Base-by-base conservation (phyloP, 805 yeast species). In the Metschnikowia santaceciliae region DNA sequence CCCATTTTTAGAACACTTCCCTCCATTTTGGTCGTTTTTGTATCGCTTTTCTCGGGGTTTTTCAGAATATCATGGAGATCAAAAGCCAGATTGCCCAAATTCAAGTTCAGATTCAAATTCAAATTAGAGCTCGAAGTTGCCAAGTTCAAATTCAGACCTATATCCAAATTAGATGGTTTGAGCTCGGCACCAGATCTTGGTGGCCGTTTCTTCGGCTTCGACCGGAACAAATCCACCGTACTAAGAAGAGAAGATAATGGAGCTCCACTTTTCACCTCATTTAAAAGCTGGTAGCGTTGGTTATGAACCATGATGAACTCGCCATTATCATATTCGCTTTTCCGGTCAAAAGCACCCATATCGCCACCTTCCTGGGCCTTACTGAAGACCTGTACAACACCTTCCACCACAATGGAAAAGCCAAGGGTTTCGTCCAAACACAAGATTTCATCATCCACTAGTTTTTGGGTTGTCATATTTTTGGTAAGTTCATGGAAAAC, bases 401-500 rank as follows among this genome's bases (percentile, higher is more conserved):
- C 99, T 59, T 91, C 97, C 1, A 91, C 96, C 20, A 92, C 96
- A 41, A 94, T 87, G 35, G 94, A 83, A 61, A 94, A 91, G 1
- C 98, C 98, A 6, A 86, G 72, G 5, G 83, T 79, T 47, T 86
- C 88, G 54, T 87, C 89, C 37, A 92, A 68, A 45, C 82, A 76
- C 33, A 94, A 69, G 8, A 86, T 77, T 63, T 92, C 98, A 35
- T 89, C 92, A 4, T 80, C 78, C 26, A 83, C 83, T 36, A 92
- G 65, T 53, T 88, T 86, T 62, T 89, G 90, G 0, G 98, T 92
- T 48, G 88, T 88, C 89, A 92, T 90, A 54, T 86, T 86, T 62
- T 88, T 85, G 3, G 98, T 91, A 59, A 92, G 77, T 61, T 91
- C 98, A 63, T 91, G 95, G 66, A 92, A 91, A 1, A 92, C 97